Evolutionary conservation across 495 filamentous ascomycete species (phyloP), one percentile per base, ranked within the genome.

Genomic region (Physcia stellaris): DNA sequence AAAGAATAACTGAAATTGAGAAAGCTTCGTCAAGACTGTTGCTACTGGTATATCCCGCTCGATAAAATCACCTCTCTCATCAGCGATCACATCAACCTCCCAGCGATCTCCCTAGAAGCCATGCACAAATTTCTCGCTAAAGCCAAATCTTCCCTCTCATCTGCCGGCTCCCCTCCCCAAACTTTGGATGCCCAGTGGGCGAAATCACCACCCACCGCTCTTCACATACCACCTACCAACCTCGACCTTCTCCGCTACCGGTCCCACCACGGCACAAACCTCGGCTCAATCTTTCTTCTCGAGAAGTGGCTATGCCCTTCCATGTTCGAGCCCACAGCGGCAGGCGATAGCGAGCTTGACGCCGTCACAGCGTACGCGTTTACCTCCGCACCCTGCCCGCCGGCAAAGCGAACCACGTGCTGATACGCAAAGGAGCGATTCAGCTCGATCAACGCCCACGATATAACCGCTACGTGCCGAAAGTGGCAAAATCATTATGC

Each of bases 221-320:
- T n/a, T n/a, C n/a, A n/a, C n/a, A n/a, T n/a, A 24, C 42, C 58
- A 6, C 61, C 67, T 10, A 60, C 58, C 17, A 32, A 50, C 4
- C 39, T 49, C 28, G 68, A 75, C 43, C 51, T 69, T 26, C 50
- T 64, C 21, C 56, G 66, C 11, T 73, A 71, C 48, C 65, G 71
- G 35, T 70, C 64, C 47, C 67, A 73, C 41, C 64, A 74, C 50
- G 71, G 70, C 13, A 57, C 59, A 3, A 76, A 75, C 41, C 52
- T 76, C 13, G 71, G 73, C 26, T 61, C 63, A 17, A 58, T 71
- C 37, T 77, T 70, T 52, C 56, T 73, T 13, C 59, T 74, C 5
- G 72, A 75, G 48, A 55, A 62, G 51, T 74, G 68, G 69, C 55
- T 74, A 2, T 52, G 46, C 21, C 43, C 43, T 1, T 54, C 46